Base-by-base conservation (phyloP, 1,284 basidiomycete species). In the Sanghuangporus sanghuang region DNA sequence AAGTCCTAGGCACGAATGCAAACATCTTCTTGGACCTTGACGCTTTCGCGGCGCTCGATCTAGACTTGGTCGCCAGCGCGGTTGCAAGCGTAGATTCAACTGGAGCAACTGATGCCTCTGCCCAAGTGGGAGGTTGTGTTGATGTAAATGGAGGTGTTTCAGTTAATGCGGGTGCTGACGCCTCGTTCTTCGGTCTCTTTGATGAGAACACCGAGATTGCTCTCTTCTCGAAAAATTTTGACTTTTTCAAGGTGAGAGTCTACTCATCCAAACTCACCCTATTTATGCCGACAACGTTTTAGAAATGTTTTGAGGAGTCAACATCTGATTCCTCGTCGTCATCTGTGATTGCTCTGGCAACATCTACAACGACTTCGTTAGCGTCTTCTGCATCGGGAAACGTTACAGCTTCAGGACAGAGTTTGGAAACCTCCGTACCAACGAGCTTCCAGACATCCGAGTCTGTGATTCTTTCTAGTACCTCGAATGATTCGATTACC, bases 21-120 rank as follows among this genome's bases (percentile, higher is more conserved):
- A 72, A 71, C 6, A 70, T 83, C 32, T 81, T 76, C 70, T 69
- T 84, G 39, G 73, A 77, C 18, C 72, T 84, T 32, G 81, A 83
- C 63, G 73, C 78, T 8, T 76, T 73, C 55, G 78, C 78, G 0
- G 70, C 69, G 4, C 68, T 82, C 64, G 71, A 69, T 16, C 70
- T 83, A 8, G 70, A 68, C 1, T 70, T 79, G 1, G 72, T 76
- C 39, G 76, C 66, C 40, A 40, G 44, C 39, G 62, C 48, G n/a
- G 59, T 23, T 21, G 42, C 38, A 9, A 62, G 55, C 16, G 50
- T 60, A 8, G 59, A 59, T 58, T 3, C 67, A 21, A 49, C 21
- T 6, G 38, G 39, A 9, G 44, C 14, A 2, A 58, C 42, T 9
- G 40, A 46, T 35, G 60, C 60, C 5, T 57, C 38, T 36, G 64